Evolutionary conservation across 2,329 filamentous ascomycete genomes (phyloP).

Genomic region (Colletotrichum sp.): DNA sequence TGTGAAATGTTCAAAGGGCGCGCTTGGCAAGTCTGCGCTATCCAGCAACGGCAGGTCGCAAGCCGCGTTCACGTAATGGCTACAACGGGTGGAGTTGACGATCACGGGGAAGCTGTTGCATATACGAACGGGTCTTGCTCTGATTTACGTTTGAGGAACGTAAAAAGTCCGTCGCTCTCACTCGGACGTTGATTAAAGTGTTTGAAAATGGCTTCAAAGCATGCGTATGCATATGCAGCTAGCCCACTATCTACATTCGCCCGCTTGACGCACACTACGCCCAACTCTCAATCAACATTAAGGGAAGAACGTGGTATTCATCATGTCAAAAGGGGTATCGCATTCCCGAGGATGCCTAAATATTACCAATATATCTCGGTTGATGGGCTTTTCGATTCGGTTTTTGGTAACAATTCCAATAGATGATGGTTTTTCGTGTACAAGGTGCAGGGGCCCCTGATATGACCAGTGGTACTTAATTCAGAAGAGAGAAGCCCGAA

Average conservation of each 20-base stretch:
- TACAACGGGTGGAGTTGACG: not conserved
- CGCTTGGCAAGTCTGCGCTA: not conserved
- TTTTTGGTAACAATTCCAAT: not conserved
- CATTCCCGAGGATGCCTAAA: not conserved
- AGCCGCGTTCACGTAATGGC: not conserved
- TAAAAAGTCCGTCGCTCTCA: not conserved
- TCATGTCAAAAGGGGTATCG: not conserved
- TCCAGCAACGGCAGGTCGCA: not conserved
- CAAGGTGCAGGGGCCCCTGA: not conserved
- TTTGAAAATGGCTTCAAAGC: not conserved
- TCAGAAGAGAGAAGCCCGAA: not conserved
- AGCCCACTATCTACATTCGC: not conserved
- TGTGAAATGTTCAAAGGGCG: not conserved
- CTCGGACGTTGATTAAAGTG: not conserved
- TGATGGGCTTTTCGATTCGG: fast-evolving
- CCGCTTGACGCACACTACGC: not conserved
- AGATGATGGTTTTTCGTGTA: not conserved
- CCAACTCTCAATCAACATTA: not conserved
- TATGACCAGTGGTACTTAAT: not conserved
- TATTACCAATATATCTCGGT: not conserved
- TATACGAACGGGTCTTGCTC: not conserved
- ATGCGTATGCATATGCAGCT: not conserved
- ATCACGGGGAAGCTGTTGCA: not conserved
- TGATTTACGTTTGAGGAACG: not conserved
- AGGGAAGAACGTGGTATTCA: not conserved